phyloP scores from a whole-genome alignment of 176 grass and related monocot species.

The Otatea glauca region DNA sequence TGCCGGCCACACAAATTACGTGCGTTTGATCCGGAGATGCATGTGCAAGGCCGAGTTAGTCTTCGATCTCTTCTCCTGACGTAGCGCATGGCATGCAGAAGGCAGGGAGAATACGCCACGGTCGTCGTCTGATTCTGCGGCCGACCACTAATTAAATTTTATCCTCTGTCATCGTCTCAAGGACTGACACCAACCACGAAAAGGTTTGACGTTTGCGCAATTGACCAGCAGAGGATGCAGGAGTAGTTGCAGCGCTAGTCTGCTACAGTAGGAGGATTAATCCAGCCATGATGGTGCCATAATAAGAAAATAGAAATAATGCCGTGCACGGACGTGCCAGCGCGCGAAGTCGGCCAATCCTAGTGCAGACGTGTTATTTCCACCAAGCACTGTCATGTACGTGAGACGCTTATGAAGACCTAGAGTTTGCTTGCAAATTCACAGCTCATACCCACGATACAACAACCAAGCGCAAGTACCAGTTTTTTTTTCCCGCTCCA shows the following conservation, averaged over 20 bases:
- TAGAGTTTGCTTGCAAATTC: not conserved
- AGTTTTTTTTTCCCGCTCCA: too few relatives aligned
- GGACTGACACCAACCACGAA: not conserved
- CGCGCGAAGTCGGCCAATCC: not conserved
- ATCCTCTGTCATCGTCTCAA: too few relatives aligned
- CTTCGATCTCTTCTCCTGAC: not conserved
- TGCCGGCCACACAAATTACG: constrained; percentile 24
- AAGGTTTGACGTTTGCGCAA: not conserved
- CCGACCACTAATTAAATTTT: not conserved
- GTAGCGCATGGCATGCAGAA: not conserved
- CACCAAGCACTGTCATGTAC: not conserved
- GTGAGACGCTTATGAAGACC: not conserved
- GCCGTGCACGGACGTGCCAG: not conserved
- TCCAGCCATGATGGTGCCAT: not conserved
- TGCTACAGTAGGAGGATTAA: not conserved
- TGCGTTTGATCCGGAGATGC: not conserved
- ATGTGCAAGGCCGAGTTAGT: not conserved
- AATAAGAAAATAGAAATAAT: not conserved
- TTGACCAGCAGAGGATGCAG: not conserved
- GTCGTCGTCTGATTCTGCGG: constrained; percentile 6
- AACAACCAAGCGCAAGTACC: not conserved
- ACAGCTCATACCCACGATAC: not conserved
- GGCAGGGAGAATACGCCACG: not conserved
- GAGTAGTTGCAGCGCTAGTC: not conserved
- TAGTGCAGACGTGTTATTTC: not conserved